Evolutionary conservation across 73 alveolate genomes (phyloP).

Genomic region (Paramecium pentaurelia): DNA sequence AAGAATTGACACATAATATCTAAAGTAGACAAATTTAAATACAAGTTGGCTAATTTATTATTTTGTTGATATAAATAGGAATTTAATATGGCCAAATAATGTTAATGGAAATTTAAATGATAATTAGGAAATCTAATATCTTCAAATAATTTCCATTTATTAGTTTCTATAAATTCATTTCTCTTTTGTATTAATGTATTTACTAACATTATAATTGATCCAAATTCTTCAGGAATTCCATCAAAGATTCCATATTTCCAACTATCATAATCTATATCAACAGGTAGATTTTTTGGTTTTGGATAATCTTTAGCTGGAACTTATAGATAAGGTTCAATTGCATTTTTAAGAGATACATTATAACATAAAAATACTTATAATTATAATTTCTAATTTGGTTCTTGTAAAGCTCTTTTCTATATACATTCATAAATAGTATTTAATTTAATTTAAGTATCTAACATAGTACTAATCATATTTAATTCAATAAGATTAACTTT

Average conservation of each 20-base stretch:
- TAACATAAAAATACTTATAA: neutral
- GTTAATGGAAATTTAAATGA: neutral
- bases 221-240: constrained; percentile 27
- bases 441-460: neutral
- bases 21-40: neutral
- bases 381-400: neutral
- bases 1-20: neutral
- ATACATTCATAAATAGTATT: neutral
- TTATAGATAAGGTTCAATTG: neutral
- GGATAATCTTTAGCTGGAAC: neutral
- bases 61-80: neutral
- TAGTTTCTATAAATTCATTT: neutral
- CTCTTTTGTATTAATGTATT: neutral
- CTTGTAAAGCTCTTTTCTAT: neutral
- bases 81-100: neutral
- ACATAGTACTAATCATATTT: neutral
- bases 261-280: neutral
- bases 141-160: neutral
- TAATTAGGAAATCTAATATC: neutral
- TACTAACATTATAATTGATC: neutral
- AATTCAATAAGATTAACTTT: constrained; percentile 1
- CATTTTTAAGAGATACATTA: neutral
- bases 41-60: neutral
- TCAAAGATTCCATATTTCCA: neutral
- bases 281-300: neutral